Conservation (phyloP, 805 yeast species). For the Myxozyma kluyveri region DNA sequence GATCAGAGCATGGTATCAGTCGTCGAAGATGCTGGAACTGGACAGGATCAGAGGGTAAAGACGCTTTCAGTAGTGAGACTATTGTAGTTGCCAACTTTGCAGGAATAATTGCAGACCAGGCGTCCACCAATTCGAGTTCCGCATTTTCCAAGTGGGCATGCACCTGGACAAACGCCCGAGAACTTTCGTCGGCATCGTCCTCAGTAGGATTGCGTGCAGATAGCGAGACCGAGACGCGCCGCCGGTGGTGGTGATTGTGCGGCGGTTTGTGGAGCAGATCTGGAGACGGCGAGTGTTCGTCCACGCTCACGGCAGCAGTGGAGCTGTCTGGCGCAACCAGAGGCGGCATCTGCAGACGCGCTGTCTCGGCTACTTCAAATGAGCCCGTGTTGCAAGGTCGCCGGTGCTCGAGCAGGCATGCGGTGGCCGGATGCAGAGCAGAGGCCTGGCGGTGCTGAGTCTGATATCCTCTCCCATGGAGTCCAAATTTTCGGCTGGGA, state of each 20-base stretch:
- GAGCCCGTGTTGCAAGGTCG: too few relatives aligned
- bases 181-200: not conserved
- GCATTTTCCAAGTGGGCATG: conserved; percentile 8
- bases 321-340: too few relatives aligned
- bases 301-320: too few relatives aligned
- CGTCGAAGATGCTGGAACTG: conserved; percentile 40
- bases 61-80: conserved; percentile 34
- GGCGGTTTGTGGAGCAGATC: conserved; percentile 19
- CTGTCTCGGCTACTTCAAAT: too few relatives aligned
- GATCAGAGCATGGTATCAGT: conserved; percentile 31
- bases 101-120: conserved; percentile 38
- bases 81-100: conserved; percentile 35
- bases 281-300: not conserved
- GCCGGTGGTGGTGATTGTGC: conserved; percentile 20
- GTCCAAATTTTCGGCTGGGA: too few relatives aligned
- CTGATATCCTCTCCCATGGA: too few relatives aligned
- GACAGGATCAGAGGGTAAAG: conserved; percentile 37
- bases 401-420: too few relatives aligned
- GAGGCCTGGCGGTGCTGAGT: too few relatives aligned
- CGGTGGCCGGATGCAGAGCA: too few relatives aligned
- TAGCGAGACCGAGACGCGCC: conserved; percentile 5
- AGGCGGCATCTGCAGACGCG: too few relatives aligned
- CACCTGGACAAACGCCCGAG: conserved; percentile 15
- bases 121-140: conserved; percentile 32
- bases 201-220: not conserved